phyloP scores from a whole-genome alignment of 1,139 yeast species.

The Pichia sp. region DNA sequence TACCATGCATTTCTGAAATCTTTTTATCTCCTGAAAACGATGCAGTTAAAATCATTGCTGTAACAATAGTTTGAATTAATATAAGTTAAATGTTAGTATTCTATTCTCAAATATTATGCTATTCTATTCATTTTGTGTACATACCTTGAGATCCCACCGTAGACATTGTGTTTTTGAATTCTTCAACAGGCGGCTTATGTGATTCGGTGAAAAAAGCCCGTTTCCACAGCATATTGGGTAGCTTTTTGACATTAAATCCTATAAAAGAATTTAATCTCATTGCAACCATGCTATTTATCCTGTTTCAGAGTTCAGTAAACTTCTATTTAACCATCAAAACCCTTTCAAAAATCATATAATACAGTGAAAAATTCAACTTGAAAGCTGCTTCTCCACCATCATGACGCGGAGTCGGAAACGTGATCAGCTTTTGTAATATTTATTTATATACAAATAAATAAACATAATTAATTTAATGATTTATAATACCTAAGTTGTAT shows the following conservation, averaged over 20 bases:
- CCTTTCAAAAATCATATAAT: too few species aligned
- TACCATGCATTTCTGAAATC: slow-evolving; percentile 48
- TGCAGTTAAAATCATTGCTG: slow-evolving; percentile 38
- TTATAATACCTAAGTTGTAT: too few species aligned
- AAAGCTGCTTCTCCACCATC: too few species aligned
- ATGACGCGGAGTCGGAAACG: too few species aligned
- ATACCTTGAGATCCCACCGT: slow-evolving; percentile 30
- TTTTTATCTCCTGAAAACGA: slow-evolving; percentile 23
- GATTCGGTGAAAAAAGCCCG: slow-evolving; percentile 14
- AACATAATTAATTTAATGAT: too few species aligned
- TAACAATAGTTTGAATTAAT: neutral
- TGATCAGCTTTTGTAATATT: too few species aligned
- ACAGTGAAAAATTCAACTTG: too few species aligned
- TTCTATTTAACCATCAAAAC: too few species aligned
- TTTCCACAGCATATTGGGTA: neutral
- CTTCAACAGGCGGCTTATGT: slow-evolving; percentile 22
- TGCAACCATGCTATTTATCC: too few species aligned
- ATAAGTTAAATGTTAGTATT: slow-evolving; percentile 1
- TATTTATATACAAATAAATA: too few species aligned
- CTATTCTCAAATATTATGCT: neutral
- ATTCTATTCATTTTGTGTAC: neutral
- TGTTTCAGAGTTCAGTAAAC: too few species aligned
- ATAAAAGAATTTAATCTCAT: too few species aligned
- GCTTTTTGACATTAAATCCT: neutral
- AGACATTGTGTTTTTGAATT: slow-evolving; percentile 29